Evolutionary conservation across 2,329 filamentous ascomycete genomes (phyloP), one percentile per base, ranked within the genome.

Genomic region (Pochonia chlamydosporia): DNA sequence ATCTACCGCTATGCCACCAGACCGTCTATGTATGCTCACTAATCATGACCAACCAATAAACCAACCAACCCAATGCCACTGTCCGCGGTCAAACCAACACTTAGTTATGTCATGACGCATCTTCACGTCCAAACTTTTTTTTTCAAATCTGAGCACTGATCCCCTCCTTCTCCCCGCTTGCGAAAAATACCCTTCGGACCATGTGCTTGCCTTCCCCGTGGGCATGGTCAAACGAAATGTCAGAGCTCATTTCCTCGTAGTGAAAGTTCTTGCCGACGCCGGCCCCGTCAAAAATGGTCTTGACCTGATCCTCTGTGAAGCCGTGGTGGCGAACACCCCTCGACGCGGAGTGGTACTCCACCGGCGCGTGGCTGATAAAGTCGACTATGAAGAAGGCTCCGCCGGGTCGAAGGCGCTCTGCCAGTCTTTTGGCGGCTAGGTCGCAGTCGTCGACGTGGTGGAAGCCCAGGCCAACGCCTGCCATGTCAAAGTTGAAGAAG

Each of bases 401-500:
- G 3, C 84, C 84, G 3, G 76, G 75, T 52, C 74, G 76, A 49
- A 91, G 67, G 9, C 85, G 75, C 58, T 79, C 71, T 4, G 73
- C 78, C 30, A 91, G 67, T 41, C 77, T 71, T 51, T 67, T 67
- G 5, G 84, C 75, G 0, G 82, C 79, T 25, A 82, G 66, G 2
- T 69, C 70, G 4, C 84, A 80, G 56, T 89, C 73, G 50, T 80
- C 76, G 47, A 88, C 84, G 61, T 88, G 84, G 62, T 86, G 83
- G 53, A 84, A 76, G 1, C 79, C 82, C 37, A 81, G 64, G 28
- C 81, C 81, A 16, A 87, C 76, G 36, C 74, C 75, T 5, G 78
- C 78, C 30, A 85, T 59, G 62, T 92, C 86, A 59, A 92, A 89
- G 59, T 80, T 72, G 61, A 74, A 78, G 68, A 86, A 89, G 26